A percentile compares a stretch with the other conserved stretches of the same genome.
Evolutionary conservation across 2,329 filamentous ascomycete genomes (phyloP).

Genomic region (Pseudogymnoascus pannorum): DNA sequence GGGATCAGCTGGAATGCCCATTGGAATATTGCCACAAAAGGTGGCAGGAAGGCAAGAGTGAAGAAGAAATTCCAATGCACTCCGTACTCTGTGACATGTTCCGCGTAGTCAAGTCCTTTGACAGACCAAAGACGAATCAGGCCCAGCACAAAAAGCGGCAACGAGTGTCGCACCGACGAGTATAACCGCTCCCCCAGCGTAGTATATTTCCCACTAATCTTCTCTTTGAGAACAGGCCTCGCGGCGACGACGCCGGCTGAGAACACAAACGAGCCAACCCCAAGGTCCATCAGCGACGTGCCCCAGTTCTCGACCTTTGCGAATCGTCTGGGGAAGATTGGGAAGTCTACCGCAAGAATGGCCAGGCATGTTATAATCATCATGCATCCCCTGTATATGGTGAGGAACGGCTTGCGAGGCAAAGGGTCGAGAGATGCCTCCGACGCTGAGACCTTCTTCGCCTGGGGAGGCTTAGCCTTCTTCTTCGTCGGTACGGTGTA

Average conservation of each 20-base stretch:
- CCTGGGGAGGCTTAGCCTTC: conserved; percentile 43
- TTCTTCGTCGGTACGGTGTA: conserved; percentile 45
- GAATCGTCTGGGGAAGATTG: conserved; percentile 84
- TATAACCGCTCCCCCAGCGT: conserved; percentile 52
- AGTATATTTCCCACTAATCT: conserved; percentile 41
- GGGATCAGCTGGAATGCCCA: conserved; percentile 61
- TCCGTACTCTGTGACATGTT: conserved; percentile 95
- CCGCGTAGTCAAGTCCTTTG: conserved; percentile 91
- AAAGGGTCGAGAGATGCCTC: conserved; percentile 41
- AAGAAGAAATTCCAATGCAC: conserved; percentile 99
- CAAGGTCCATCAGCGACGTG: conserved; percentile 97
- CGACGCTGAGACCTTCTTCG: conserved; percentile 32
- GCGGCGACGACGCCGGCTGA: conserved; percentile 87
- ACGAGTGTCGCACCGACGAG: conserved; percentile 66
- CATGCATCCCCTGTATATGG: conserved; percentile 85
- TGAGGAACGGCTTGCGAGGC: conserved; percentile 85
- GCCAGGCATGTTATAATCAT: conserved; percentile 82
- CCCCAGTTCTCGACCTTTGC: conserved; percentile 99
- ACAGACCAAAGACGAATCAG: conserved; percentile 77
- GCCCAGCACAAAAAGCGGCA: conserved; percentile 76
- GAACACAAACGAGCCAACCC: conserved; percentile 96
- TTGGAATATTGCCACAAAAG: conserved; percentile 80
- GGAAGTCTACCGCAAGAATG: conserved; percentile 96
- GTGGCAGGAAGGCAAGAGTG: conserved; percentile 79
- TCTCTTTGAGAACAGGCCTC: conserved; percentile 67